A percentile compares a stretch with the other conserved stretches of the same genome.
These are phyloP conservation scores for Hypoxylon sp. DNA, from an alignment of 2,329 filamentous ascomycete genomes.

Conservation along the genomic window DNA sequence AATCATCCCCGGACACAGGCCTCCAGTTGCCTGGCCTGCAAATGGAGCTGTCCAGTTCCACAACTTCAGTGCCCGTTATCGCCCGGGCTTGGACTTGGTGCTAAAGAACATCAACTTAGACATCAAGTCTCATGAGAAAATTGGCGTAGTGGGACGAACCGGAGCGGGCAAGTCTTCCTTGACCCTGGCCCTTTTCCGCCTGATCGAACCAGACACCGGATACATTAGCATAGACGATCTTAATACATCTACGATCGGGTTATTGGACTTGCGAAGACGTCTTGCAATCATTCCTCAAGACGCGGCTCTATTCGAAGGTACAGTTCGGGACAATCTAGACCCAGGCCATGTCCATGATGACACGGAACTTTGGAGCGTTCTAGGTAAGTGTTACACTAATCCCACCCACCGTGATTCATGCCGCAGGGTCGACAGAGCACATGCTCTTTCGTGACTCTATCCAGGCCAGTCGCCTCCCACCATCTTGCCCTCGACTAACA, in stretches of 20 bases:
- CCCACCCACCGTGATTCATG: constrained; percentile 40
- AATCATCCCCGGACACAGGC: constrained; percentile 88
- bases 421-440: constrained; percentile 48
- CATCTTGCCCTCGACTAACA: constrained; percentile 58
- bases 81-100: constrained; percentile 89
- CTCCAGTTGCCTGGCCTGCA: constrained; percentile 91
- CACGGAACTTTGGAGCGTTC: constrained; percentile 95
- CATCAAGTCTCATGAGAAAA: constrained; percentile 97
- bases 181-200: constrained; percentile 92
- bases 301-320: constrained; percentile 94
- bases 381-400: constrained; percentile 73
- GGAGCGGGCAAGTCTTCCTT: constrained; percentile 96
- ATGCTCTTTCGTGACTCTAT: constrained; percentile 43
- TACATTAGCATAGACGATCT: constrained; percentile 90
- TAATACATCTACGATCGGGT: constrained; percentile 90
- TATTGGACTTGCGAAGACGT: constrained; percentile 88
- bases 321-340: constrained; percentile 94
- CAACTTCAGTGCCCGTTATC: constrained; percentile 94
- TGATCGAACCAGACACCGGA: constrained; percentile 89
- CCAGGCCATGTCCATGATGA: constrained; percentile 96
- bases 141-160: constrained; percentile 95
- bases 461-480: constrained; percentile 39
- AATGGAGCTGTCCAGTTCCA: constrained; percentile 90
- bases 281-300: constrained; percentile 98
- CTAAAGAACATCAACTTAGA: constrained; percentile 92